phyloP scores from a whole-genome alignment of 257 asterid genomes.

The Solanum arcanum region DNA sequence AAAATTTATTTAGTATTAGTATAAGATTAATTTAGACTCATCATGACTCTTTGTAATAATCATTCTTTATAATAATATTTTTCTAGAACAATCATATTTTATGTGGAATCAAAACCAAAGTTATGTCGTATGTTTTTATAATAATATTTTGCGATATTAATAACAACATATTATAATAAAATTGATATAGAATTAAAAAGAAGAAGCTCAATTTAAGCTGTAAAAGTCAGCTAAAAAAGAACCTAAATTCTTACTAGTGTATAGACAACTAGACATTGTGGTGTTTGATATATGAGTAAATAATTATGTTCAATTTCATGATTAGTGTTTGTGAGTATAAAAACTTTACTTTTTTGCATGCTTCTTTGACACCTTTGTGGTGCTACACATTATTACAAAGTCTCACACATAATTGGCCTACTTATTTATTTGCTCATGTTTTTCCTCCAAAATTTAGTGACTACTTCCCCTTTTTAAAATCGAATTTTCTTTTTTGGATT shows the following conservation, averaged over 20 bases:
- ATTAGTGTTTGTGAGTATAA: constrained; percentile 2
- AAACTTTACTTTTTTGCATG: constrained; percentile 3
- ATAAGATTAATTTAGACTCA: background rate
- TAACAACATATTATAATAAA: background rate
- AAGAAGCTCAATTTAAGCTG: constrained; percentile 10
- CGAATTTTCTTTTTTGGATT: background rate
- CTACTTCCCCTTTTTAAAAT: background rate
- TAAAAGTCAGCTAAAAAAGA: background rate
- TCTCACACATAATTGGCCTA: background rate
- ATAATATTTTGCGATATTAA: background rate
- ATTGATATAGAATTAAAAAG: background rate
- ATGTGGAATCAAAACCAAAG: background rate
- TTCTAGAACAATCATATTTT: background rate
- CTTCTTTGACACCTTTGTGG: constrained; percentile 1
- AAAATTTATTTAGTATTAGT: background rate
- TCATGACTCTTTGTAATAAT: background rate
- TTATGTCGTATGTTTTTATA: background rate
- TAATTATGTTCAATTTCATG: background rate
- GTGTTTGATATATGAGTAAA: background rate
- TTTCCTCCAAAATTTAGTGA: background rate
- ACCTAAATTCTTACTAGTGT: background rate
- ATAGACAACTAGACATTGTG: background rate
- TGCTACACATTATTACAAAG: constrained; percentile 1
- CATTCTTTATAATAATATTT: background rate
- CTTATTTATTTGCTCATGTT: background rate